phyloP scores from a whole-genome alignment of 2,329 filamentous ascomycete genomes.

The Fusarium miscanthi region DNA sequence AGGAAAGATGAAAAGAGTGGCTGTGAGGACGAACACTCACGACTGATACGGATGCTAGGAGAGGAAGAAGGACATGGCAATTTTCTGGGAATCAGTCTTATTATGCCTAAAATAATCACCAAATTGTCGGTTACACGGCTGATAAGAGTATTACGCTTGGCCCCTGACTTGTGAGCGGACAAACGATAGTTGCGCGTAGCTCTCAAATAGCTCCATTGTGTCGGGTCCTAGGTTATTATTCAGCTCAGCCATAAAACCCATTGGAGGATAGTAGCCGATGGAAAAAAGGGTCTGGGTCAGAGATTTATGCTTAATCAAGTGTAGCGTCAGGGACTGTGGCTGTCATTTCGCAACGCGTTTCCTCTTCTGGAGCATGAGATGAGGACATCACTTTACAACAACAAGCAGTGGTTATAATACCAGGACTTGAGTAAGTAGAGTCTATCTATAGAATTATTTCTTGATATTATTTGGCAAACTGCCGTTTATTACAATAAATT shows the following conservation, averaged over 20 bases:
- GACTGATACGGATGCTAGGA: neutral
- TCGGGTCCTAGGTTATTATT: neutral
- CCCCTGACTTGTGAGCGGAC: neutral
- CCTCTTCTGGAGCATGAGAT: neutral
- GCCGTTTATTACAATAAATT: rapidly evolving
- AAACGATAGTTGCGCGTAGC: neutral
- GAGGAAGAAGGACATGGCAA: neutral
- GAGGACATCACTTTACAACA: neutral
- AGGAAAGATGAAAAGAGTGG: constrained; percentile 2
- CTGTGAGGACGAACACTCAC: constrained; percentile 15
- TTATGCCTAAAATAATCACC: neutral
- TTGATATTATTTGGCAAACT: rapidly evolving
- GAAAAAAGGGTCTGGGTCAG: neutral
- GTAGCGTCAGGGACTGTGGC: neutral
- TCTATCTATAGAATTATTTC: rapidly evolving
- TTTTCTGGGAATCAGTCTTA: neutral
- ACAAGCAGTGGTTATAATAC: too few species aligned
- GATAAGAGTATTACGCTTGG: neutral
- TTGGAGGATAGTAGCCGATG: neutral
- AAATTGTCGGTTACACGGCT: neutral
- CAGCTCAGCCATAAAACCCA: neutral
- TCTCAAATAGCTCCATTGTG: neutral
- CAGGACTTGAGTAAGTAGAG: rapidly evolving
- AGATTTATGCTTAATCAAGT: neutral
- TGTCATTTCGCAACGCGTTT: neutral